Evolutionary conservation across 352 stramenopile genomes (phyloP).

Genomic region (Phytophthora boehmeriae): DNA sequence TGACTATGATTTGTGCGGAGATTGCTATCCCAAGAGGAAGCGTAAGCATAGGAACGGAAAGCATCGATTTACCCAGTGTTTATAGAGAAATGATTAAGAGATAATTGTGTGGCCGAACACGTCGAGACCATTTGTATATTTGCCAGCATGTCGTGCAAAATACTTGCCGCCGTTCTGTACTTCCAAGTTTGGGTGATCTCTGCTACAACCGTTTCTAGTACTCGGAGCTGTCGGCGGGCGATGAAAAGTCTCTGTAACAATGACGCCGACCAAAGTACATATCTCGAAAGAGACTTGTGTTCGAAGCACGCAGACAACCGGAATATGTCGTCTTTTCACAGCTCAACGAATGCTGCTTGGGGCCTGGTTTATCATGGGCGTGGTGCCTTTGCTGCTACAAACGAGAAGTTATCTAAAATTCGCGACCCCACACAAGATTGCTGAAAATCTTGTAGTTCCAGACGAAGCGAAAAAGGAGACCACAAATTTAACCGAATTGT

Average conservation of each 20-base stretch:
- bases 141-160: too few relatives aligned
- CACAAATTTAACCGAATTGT: not conserved
- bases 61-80: slow-evolving; percentile 46
- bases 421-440: not conserved
- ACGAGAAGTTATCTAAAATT: slow-evolving; percentile 7
- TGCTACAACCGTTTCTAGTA: too few relatives aligned
- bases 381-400: slow-evolving; percentile 10
- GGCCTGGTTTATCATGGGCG: slow-evolving; percentile 1
- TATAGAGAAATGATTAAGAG: slow-evolving; percentile 26
- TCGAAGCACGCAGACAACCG: too few relatives aligned
- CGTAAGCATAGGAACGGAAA: slow-evolving; percentile 41
- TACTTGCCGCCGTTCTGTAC: too few relatives aligned
- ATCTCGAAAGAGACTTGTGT: too few relatives aligned
- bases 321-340: not conserved
- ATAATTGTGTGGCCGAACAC: too few relatives aligned
- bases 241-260: too few relatives aligned
- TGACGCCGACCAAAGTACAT: too few relatives aligned
- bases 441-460: not conserved
- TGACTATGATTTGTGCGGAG: slow-evolving; percentile 71
- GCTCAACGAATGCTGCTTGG: not conserved
- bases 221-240: too few relatives aligned
- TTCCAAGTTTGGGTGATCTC: too few relatives aligned
- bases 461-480: not conserved
- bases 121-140: too few relatives aligned
- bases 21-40: slow-evolving; percentile 50